phyloP scores from a whole-genome alignment of 257 asterid species.

The Ligustrum vulgare region DNA sequence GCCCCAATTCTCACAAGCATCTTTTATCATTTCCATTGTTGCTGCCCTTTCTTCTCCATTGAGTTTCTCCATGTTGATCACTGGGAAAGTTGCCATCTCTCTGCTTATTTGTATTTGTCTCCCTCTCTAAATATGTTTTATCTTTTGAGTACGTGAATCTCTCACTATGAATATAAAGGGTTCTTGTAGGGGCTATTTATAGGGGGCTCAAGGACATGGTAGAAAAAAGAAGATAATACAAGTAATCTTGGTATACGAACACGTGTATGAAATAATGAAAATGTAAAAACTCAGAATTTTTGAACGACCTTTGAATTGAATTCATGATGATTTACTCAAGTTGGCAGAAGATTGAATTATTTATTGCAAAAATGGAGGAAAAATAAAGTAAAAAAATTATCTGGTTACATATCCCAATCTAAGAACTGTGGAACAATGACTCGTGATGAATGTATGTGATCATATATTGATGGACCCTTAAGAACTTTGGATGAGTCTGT shows the following conservation, averaged over 20 bases:
- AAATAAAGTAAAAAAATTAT: not conserved
- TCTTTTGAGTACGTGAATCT: slow-evolving; percentile 1
- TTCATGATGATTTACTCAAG: not conserved
- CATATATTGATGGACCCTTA: slow-evolving; percentile 52
- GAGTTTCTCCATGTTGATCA: slow-evolving; percentile 51
- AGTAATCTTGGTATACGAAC: not conserved
- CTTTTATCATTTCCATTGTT: slow-evolving; percentile 42
- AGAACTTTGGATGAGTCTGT: slow-evolving; percentile 25
- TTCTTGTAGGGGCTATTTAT: slow-evolving; percentile 32
- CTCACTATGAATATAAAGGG: not conserved
- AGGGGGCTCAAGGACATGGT: slow-evolving; percentile 20
- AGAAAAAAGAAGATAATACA: not conserved
- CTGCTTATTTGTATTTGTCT: not conserved
- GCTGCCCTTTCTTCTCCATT: slow-evolving; percentile 46
- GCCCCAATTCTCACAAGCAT: slow-evolving; percentile 66
- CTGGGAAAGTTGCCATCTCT: slow-evolving; percentile 51
- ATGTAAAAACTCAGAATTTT: not conserved
- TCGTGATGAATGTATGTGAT: slow-evolving; percentile 39
- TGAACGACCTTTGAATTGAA: not conserved
- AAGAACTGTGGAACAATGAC: slow-evolving; percentile 31
- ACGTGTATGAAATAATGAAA: not conserved
- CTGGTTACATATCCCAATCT: slow-evolving; percentile 5
- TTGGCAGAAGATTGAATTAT: not conserved
- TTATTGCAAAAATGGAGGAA: not conserved
- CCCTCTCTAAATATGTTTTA: not conserved